Percentiles rank a stretch among this genome's conserved stretches.
Evolutionary conservation across 331 rosid genomes (phyloP).

Genomic region (Phaseolus coccineus): DNA sequence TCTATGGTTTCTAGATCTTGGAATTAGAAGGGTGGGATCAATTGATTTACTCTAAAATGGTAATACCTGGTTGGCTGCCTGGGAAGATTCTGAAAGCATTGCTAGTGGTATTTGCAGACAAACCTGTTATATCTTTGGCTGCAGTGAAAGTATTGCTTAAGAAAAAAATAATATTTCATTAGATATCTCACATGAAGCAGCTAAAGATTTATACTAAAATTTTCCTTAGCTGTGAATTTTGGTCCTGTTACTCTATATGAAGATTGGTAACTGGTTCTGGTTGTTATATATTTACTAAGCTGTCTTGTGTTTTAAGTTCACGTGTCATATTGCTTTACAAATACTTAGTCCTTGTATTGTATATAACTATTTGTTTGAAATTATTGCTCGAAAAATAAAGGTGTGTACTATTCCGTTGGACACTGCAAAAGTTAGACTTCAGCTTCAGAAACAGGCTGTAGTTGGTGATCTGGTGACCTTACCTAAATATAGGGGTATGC

Average conservation of each 20-base stretch:
- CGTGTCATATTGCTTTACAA: slow-evolving; percentile 14
- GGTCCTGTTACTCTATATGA: slow-evolving; percentile 22
- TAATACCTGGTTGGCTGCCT: neutral
- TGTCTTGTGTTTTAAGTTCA: slow-evolving; percentile 29
- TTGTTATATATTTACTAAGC: slow-evolving; percentile 20
- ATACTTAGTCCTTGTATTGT: neutral
- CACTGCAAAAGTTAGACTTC: slow-evolving; percentile 99
- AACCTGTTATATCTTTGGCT: neutral
- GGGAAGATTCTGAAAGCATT: neutral
- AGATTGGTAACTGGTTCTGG: slow-evolving; percentile 23
- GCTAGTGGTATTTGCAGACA: slow-evolving; percentile 21
- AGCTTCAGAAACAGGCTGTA: slow-evolving; percentile 82
- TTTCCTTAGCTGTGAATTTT: neutral
- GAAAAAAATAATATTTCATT: neutral
- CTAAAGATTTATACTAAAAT: neutral
- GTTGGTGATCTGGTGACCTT: slow-evolving; percentile 61
- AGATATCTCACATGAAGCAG: neutral
- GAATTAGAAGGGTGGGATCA: slow-evolving; percentile 21
- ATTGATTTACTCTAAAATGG: slow-evolving; percentile 27
- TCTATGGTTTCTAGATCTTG: slow-evolving; percentile 15
- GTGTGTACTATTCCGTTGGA: slow-evolving; percentile 89
- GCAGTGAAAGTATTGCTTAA: slow-evolving; percentile 6
- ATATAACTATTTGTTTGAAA: slow-evolving; percentile 6
- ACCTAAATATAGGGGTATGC: slow-evolving; percentile 92
- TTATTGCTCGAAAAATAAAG: slow-evolving; percentile 51